phyloP scores from a whole-genome alignment of 2,329 filamentous ascomycete genomes.

The Curvularia sp. region DNA sequence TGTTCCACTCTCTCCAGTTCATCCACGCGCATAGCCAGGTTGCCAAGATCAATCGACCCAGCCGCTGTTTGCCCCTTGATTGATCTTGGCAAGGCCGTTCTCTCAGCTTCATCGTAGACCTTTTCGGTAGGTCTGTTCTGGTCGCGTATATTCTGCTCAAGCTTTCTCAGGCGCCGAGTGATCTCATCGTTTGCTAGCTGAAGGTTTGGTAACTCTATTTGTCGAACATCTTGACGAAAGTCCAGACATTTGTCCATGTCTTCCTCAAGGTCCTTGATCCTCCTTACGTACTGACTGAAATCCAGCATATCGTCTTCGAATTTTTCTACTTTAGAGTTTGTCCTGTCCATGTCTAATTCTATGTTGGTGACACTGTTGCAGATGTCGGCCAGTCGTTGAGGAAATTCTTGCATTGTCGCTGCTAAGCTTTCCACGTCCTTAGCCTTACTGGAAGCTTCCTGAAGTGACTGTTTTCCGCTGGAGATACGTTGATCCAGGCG shows the following conservation, averaged over 20 bases:
- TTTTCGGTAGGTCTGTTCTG: background rate
- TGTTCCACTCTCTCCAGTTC: background rate
- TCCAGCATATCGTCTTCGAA: background rate
- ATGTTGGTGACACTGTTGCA: background rate
- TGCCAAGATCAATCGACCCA: background rate
- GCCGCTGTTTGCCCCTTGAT: background rate
- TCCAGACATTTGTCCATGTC: background rate
- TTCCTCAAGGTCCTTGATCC: background rate
- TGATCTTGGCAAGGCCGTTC: background rate
- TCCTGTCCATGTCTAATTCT: background rate
- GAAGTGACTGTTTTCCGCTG: background rate
- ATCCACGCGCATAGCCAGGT: background rate
- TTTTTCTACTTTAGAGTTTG: background rate
- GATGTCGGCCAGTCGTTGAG: slow-evolving; percentile 6
- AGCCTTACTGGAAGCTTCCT: background rate
- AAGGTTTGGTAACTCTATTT: background rate
- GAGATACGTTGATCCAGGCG: background rate
- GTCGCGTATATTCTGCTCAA: background rate
- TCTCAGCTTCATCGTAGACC: background rate
- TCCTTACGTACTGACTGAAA: background rate
- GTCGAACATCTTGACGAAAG: background rate
- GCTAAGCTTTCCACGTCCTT: background rate
- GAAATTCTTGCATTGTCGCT: background rate
- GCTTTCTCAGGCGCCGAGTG: background rate
- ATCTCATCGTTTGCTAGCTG: background rate